phyloP scores from a whole-genome alignment of 2,329 filamentous ascomycete species.

The Venturia nashicola region DNA sequence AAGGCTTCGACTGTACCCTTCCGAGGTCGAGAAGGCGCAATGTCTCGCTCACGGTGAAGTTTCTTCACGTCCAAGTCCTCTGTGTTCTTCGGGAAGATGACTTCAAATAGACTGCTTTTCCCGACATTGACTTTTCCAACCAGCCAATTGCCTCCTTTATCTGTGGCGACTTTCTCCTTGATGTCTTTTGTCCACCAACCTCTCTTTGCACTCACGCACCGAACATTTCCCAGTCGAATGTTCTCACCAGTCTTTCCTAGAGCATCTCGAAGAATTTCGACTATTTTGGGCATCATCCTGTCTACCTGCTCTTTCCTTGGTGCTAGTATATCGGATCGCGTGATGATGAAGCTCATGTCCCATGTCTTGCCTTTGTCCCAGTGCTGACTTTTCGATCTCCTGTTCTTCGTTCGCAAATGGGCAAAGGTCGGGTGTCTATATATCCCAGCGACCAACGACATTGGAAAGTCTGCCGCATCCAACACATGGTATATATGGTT shows the following conservation, averaged over 20 bases:
- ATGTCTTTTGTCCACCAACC: constrained; percentile 85
- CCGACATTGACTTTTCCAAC: constrained; percentile 98
- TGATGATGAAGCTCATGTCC: constrained; percentile 75
- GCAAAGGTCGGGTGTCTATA: constrained; percentile 58
- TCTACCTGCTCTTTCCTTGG: constrained; percentile 78
- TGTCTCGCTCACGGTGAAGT: neutral
- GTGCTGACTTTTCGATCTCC: constrained; percentile 55
- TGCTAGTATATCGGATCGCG: constrained; percentile 73
- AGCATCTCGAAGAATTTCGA: constrained; percentile 62
- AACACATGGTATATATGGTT: constrained; percentile 95
- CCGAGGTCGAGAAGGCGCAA: neutral
- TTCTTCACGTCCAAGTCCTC: constrained; percentile 11
- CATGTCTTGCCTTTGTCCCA: constrained; percentile 60
- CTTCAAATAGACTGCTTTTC: constrained; percentile 83
- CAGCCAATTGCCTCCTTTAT: constrained; percentile 85
- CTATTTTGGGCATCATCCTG: constrained; percentile 71
- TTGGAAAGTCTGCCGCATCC: constrained; percentile 91
- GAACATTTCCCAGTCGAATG: constrained; percentile 76
- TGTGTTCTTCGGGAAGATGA: constrained; percentile 65
- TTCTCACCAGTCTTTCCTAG: constrained; percentile 55
- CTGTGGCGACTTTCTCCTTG: constrained; percentile 72
- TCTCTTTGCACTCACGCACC: constrained; percentile 73
- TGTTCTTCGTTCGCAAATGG: constrained; percentile 66
- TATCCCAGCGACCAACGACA: constrained; percentile 76
- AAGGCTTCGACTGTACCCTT: neutral